Base-by-base conservation (phyloP, 371 early-diverging fungal species). In the Syncephalastrum contaminatum region DNA sequence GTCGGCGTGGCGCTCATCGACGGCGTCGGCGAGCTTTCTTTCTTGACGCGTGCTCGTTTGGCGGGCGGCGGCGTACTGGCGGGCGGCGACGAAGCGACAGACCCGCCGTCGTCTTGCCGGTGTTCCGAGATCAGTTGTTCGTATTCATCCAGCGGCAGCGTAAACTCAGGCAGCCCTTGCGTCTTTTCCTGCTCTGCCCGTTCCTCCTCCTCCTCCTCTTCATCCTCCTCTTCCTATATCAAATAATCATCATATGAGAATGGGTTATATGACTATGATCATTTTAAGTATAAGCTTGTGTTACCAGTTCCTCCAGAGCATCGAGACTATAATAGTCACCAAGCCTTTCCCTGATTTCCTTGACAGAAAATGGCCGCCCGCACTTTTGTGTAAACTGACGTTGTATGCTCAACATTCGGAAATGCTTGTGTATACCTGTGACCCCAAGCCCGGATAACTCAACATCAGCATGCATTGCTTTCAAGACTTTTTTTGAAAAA, bases 401-500 rank as follows among this genome's bases (percentile, higher is more conserved):
- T 50, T 83, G 82, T 16, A 85, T 73, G 55, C 81, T 82, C 42
- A 85, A 72, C 49, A 85, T 81, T 16, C 85, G 67, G 58, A 85
- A 85, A 51, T 85, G 83, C 51, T 80, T 83, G 54, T 85, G 85
- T 56, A 82, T 79, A 4, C 85, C 85, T 85, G 41, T 41, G 3
- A 42, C 20, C n/a, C 16, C 13, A 16, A 53, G 44, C 25, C 24
- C n/a, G n/a, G n/a, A n/a, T n/a, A 18, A 53, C 40, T 42, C 13
- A 56, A 19, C 15, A 52, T 15, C 14, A 49, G 30, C 15, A 19
- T 45, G 15, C 15, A 30, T 10, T 30, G 1, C 36, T 30, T 30
- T 10, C 36, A 25, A 2, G 25, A 4, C 5, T 4, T 13, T 54
- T 39, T 3, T 22, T 43, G 25, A 19, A 12, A 56, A 16, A 4